Evolutionary conservation across 169 alveolate species (phyloP).

Genomic region (Sarcocystis neurona): DNA sequence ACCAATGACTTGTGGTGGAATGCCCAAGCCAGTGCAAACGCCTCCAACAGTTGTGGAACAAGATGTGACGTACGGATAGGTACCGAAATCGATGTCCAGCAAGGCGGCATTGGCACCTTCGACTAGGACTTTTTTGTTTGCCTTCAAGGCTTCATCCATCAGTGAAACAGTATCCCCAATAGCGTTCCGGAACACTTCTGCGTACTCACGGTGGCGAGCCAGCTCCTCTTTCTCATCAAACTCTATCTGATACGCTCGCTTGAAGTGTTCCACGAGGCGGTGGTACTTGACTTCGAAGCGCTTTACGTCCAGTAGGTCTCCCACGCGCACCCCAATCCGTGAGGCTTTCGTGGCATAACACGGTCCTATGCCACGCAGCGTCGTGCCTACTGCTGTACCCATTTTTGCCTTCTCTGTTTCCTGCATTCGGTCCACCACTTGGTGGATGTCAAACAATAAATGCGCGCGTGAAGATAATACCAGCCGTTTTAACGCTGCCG

Average conservation of each 20-base stretch:
- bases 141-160: background rate
- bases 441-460: conserved; percentile 84
- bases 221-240: conserved; percentile 45
- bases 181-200: background rate
- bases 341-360: conserved; percentile 89
- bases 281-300: background rate
- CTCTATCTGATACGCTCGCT: background rate
- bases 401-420: conserved; percentile 66
- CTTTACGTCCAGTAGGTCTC: background rate
- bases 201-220: conserved; percentile 36
- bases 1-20: conserved; percentile 83
- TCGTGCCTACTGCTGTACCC: conserved; percentile 87
- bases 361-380: conserved; percentile 95
- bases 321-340: conserved; percentile 69
- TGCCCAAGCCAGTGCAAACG: conserved; percentile 83
- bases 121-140: background rate
- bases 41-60: conserved; percentile 85
- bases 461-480: conserved; percentile 90
- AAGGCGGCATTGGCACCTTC: conserved; percentile 87
- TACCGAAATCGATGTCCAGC: conserved; percentile 87
- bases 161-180: background rate
- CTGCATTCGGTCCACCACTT: conserved; percentile 36
- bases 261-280: background rate
- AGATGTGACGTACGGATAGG: conserved; percentile 89
- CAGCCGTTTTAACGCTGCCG: conserved; percentile 64